Base-by-base conservation (phyloP, 768 basidiomycete species). In the Russula virescens region DNA sequence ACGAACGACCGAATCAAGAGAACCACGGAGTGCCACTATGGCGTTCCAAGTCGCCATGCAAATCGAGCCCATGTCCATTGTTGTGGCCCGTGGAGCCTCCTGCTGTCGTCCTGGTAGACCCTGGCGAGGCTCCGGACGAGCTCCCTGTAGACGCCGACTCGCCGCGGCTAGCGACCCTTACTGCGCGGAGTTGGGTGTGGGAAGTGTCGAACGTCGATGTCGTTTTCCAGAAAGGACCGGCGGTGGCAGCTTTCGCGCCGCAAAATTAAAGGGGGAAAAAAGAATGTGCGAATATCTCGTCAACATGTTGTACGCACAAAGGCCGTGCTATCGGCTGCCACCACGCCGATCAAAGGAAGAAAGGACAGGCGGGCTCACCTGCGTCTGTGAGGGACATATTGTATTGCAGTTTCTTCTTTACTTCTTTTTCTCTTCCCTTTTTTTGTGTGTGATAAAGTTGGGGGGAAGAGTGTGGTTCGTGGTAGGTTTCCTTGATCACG, bases 21-120 rank as follows among this genome's bases (percentile, higher is more conserved):
- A 63, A 63, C 62, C 62, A 63, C 10, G 62, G 62, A 21, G 52
- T 5, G 16, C 62, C 62, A 19, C 62, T 60, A 14, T 63, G 62
- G 28, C 62, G 62, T 55, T 63, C 62, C 11, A 63, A 34, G 25
- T 63, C 53, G 47, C 58, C 58, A 21, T 60, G 62, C 19, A 28
- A 19, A 23, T 63, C 62, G 3, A 58, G 56, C 23, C 51, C 52
- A 11, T 40, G 38, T 53, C 42, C 51, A 23, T 47, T 42, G 14
- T 40, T 28, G 31, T 45, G 26, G 23, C 35, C 19, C 13, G 51
- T 18, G 5, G 45, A 4, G 42, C 42, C 42, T 43, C 42, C 53
- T 55, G 46, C 23, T 9, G 54, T 19, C 13, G 54, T 25, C 18
- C 40, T 21, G 18, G 42, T 34, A 8, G 58, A 18, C 42, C 21